Evolutionary conservation across 2,329 filamentous ascomycete genomes (phyloP).

Genomic region (Aspergillus bombycis): DNA sequence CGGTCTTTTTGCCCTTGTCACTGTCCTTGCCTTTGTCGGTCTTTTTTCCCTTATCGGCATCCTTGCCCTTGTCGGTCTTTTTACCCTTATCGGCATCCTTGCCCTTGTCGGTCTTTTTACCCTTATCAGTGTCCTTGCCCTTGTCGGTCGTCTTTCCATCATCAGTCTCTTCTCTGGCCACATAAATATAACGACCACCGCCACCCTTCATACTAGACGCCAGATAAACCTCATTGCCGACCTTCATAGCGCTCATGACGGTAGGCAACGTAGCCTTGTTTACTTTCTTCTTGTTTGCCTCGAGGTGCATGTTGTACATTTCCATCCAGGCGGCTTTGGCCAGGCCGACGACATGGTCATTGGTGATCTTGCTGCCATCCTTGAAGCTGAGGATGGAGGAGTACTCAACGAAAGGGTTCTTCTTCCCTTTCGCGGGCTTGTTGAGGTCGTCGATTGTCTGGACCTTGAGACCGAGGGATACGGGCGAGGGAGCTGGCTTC

Average conservation of each 20-base stretch:
- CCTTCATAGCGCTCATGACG: neutral
- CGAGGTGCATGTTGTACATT: neutral
- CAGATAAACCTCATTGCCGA: neutral
- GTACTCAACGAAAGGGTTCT: neutral
- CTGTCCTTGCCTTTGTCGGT: neutral
- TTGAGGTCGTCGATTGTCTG: neutral
- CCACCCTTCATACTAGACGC: neutral
- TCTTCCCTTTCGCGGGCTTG: no score
- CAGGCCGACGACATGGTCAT: neutral
- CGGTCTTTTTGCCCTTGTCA: neutral
- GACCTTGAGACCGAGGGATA: neutral
- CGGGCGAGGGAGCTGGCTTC: rapidly evolving
- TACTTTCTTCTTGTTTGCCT: neutral
- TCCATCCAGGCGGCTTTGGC: neutral
- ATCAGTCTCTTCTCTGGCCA: neutral
- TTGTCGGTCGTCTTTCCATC: no score
- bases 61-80: neutral
- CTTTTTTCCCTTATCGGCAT: neutral
- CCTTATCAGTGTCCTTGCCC: no score
- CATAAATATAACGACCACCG: neutral
- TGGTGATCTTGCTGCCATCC: neutral
- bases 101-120: neutral
- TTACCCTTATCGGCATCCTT: neutral
- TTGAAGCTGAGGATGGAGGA: neutral
- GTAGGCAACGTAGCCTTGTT: neutral